Base-by-base conservation (phyloP, 1,284 basidiomycete genomes). In the Rhizoctonia solani region DNA sequence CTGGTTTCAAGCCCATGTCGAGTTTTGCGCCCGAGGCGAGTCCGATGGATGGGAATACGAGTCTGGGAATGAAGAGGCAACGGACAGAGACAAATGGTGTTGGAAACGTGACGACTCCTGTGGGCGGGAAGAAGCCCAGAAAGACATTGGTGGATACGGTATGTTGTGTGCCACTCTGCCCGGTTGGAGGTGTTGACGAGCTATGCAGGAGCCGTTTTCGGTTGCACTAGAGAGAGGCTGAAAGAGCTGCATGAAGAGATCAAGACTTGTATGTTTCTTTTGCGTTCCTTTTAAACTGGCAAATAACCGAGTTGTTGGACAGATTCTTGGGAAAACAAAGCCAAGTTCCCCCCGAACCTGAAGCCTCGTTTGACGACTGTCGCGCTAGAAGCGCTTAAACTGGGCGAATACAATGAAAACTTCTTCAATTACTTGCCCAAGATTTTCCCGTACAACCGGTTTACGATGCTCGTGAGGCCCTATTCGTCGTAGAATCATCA, bases 361-460 rank as follows among this genome's bases (percentile, higher is more conserved):
- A 94, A 93, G 73, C 89, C 89, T 0, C 74, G 86, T 3, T 83
- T 98, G 4, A 80, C 83, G 32, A 78, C 86, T 32, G 84, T 92
- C 37, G 91, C 93, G 1, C 77, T 91, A 55, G 82, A 88, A 58
- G 95, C 95, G 0, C 87, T 96, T 72, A 81, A 85, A 59, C 81
- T 93, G 39, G 90, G 87, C 76, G 90, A 95, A 75, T 96, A 95
- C 77, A 89, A 93, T 73, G 92, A 95, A 21, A 87, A 92, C 74
- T 96, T 95, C 75, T 96, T 96, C 80, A 88, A 87, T 73, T 81
- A 89, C 41, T 89, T 97, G 86, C 93, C 94, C 0, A 81, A 80
- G 30, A 78, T 96, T 47, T 95, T 97, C 74, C 93, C 93, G 0
- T 96, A 96, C 76, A 97, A 97, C 77, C 89, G 90, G 72, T 96